Evolutionary conservation across 345 rosid genomes (phyloP).

Genomic region (Noccaea bulbosa): DNA sequence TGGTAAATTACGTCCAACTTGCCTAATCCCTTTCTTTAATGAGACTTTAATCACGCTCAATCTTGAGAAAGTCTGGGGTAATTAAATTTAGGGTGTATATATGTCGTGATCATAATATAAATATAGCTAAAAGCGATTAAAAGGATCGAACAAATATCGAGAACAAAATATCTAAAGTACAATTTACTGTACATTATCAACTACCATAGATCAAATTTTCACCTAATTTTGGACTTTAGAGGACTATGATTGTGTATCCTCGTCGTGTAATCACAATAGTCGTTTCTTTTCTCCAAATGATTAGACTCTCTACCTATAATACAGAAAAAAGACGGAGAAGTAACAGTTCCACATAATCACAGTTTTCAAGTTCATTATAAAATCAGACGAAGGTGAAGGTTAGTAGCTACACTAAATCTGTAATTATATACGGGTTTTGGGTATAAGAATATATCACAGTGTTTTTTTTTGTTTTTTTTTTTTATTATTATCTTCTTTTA

Average conservation of each 20-base stretch:
- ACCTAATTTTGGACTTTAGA: conserved; percentile 40
- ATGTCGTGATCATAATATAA: not conserved
- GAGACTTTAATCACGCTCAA: not conserved
- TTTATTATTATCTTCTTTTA: no score
- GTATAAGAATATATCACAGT: no score
- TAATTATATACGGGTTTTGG: no score
- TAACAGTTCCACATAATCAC: conserved; percentile 1
- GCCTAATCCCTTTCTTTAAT: not conserved
- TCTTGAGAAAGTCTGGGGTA: not conserved
- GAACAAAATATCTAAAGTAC: conserved; percentile 16
- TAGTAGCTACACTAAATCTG: no score
- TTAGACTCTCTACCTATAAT: not conserved
- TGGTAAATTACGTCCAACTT: conserved; percentile 32
- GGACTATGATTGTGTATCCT: conserved; percentile 11
- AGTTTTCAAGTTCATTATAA: not conserved
- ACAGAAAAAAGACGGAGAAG: not conserved
- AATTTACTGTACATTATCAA: conserved; percentile 37
- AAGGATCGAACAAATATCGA: conserved; percentile 27
- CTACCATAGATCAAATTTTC: conserved; percentile 34
- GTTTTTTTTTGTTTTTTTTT: no score
- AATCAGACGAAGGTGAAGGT: not conserved
- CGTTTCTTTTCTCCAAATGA: conserved; percentile 24
- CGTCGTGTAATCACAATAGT: conserved; percentile 13
- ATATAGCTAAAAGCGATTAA: conserved; percentile 9
- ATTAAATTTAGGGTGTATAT: not conserved